Conservation (phyloP, 192 early-diverging fungal genomes). For the Kickxella alabastrina region DNA sequence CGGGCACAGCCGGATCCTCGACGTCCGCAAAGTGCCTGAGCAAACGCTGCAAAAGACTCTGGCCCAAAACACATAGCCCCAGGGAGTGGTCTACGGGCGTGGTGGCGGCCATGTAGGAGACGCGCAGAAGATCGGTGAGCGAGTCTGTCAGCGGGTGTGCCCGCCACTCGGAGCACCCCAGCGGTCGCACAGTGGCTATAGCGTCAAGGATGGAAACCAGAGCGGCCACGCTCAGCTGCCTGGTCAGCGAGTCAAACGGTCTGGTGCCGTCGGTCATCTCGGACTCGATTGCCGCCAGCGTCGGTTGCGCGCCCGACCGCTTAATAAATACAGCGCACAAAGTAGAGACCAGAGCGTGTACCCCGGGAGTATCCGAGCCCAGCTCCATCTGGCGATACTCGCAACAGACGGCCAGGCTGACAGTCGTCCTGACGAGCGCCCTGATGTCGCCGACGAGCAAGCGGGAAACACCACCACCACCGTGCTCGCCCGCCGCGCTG, state of each 20-base stretch:
- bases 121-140: slow-evolving; percentile 82
- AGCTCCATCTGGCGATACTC: background rate
- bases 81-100: slow-evolving; percentile 54
- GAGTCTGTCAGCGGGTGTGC: slow-evolving; percentile 32
- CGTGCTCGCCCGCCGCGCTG: slow-evolving; percentile 5
- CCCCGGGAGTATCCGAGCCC: background rate
- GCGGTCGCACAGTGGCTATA: slow-evolving; percentile 1
- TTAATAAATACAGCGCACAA: slow-evolving; percentile 38
- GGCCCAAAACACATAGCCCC: slow-evolving; percentile 74
- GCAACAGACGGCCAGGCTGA: background rate
- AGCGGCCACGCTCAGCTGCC: slow-evolving; percentile 16
- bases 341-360: slow-evolving; percentile 1
- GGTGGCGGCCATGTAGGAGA: slow-evolving; percentile 87
- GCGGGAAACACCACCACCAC: background rate
- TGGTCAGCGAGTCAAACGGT: slow-evolving; percentile 11
- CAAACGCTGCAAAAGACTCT: slow-evolving; percentile 72
- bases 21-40: slow-evolving; percentile 70
- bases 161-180: slow-evolving; percentile 13
- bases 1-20: slow-evolving; percentile 87
- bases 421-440: slow-evolving; percentile 21
- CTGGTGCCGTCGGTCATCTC: background rate
- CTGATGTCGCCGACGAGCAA: slow-evolving; percentile 9
- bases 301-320: slow-evolving; percentile 2
- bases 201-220: slow-evolving; percentile 19
- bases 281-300: background rate